Evolutionary conservation across 345 rosid species (phyloP), one percentile per base, ranked within the genome.

Genomic region (Citrus reticulata): DNA sequence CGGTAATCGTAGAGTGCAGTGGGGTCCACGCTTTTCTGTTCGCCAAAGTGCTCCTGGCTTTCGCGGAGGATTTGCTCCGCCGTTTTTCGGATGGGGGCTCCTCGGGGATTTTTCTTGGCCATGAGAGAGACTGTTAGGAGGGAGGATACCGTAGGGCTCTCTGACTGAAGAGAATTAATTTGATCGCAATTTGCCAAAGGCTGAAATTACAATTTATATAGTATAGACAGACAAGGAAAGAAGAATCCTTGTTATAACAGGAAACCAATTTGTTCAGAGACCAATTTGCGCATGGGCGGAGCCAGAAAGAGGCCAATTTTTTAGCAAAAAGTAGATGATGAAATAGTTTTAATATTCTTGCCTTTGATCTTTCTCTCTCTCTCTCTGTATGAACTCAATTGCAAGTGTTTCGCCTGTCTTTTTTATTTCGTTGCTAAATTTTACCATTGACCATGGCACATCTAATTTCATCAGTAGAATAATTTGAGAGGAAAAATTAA

Each of bases 61-160:
- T 95, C 97, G 0, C 97, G 89, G 9, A 95, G 88, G 68, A 95
- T 91, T 79, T 92, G 98, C 79, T 95, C 98, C 2, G 95, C 95
- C 0, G 97, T 93, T 72, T 92, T 93, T 75, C 90, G 98, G 0
- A 93, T 79, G 1, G 98, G 91, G 0, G 98, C 97, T 0, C 51
- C 0, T 46, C 17, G 97, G 94, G 2, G 94, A 88, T 76, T 95
- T 95, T 89, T 92, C 90, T 82, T 93, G 93, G 54, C 91, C 98
- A 7, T 97, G 87, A 46, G 51, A 46, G 17, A 46, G 51, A 46
- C 51, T 46, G 51, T 46, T 46, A 46, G 51, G 51, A 46, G 51
- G 17, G 17, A 46, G 51, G 17, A 46, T 46, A 13, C 51, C 17
- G 51, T 46, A 46, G 51, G 51, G 51, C 51, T 46, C 51, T 46